A percentile compares a stretch with the other conserved stretches of the same genome.
These are phyloP conservation scores for Fraxinus anomala DNA, from an alignment of 257 asterid species.

Conservation along the genomic window DNA sequence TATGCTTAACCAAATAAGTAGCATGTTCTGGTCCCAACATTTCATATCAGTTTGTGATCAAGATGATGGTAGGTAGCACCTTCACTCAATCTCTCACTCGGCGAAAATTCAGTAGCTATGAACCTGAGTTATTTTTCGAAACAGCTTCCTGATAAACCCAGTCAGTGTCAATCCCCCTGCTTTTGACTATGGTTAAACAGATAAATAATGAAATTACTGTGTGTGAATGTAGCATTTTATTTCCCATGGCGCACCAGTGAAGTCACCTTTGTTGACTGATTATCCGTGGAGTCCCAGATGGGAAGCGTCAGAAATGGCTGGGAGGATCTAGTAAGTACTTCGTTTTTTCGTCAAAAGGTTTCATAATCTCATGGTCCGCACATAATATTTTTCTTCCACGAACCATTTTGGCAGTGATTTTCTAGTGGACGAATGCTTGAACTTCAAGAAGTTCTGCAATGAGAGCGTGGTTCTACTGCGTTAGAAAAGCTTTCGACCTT, in stretches of 20 bases:
- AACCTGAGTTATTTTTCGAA: neutral
- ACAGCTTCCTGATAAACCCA: neutral
- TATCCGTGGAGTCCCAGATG: constrained; percentile 97
- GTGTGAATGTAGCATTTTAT: constrained; percentile 62
- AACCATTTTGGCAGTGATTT: constrained; percentile 56
- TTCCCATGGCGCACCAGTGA: constrained; percentile 59
- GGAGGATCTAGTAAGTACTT: constrained; percentile 67
- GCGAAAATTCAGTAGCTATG: neutral
- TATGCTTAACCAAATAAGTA: neutral
- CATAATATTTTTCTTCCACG: neutral
- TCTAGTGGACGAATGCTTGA: constrained; percentile 71
- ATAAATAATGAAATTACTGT: constrained; percentile 1
- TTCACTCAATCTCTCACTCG: neutral
- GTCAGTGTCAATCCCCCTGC: neutral
- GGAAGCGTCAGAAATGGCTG: constrained; percentile 77
- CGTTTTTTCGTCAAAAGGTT: neutral
- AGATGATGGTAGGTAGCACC: neutral
- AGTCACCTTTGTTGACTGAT: constrained; percentile 54
- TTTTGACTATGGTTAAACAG: neutral
- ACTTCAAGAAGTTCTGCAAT: constrained; percentile 87
- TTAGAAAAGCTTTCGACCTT: neutral
- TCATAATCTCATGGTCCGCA: neutral
- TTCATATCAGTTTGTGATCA: neutral
- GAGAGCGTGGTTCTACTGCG: constrained; percentile 29
- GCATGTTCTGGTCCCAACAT: neutral